Percentiles rank a stretch among this genome's conserved stretches.
phyloP scores from a whole-genome alignment of 805 yeast species.

The Saturnispora dispora region DNA sequence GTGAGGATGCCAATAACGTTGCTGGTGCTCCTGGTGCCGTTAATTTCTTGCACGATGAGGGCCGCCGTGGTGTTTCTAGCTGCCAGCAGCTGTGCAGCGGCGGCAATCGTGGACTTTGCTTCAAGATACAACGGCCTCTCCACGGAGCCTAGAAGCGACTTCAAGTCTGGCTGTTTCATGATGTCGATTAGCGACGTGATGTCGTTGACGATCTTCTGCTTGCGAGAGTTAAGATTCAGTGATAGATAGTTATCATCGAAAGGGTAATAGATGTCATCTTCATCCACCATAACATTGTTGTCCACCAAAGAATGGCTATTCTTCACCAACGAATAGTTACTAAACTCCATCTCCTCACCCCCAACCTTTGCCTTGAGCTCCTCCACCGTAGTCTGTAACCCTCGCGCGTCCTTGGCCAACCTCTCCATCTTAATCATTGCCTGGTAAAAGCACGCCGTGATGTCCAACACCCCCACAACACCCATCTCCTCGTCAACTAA shows the following conservation, averaged over 20 bases:
- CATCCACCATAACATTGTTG: neutral
- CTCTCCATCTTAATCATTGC: slow-evolving; percentile 36
- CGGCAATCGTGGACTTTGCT: slow-evolving; percentile 28
- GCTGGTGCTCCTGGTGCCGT: slow-evolving; percentile 20
- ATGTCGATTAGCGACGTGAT: slow-evolving; percentile 30
- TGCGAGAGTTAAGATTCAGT: slow-evolving; percentile 9
- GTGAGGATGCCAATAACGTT: slow-evolving; percentile 38
- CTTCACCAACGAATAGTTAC: slow-evolving; percentile 10
- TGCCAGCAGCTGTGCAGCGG: slow-evolving; percentile 34
- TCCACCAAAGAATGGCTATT: neutral
- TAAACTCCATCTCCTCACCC: slow-evolving; percentile 7
- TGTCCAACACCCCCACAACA: slow-evolving; percentile 37
- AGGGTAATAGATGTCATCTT: too few relatives aligned
- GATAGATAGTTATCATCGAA: neutral
- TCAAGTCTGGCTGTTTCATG: slow-evolving; percentile 35
- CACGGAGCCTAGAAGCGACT: slow-evolving; percentile 13
- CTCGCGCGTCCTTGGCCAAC: slow-evolving; percentile 31
- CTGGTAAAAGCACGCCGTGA: slow-evolving; percentile 39
- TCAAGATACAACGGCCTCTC: slow-evolving; percentile 27
- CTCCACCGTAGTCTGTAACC: slow-evolving; percentile 24
- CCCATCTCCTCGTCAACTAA: slow-evolving; percentile 27
- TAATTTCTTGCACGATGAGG: slow-evolving; percentile 22
- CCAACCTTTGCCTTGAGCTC: slow-evolving; percentile 12
- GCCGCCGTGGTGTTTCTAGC: slow-evolving; percentile 34
- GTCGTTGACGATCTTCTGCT: slow-evolving; percentile 26